Percentiles rank a stretch among this genome's conserved stretches.
phyloP scores from a whole-genome alignment of 306 rosid genomes.

The Quercus alba region DNA sequence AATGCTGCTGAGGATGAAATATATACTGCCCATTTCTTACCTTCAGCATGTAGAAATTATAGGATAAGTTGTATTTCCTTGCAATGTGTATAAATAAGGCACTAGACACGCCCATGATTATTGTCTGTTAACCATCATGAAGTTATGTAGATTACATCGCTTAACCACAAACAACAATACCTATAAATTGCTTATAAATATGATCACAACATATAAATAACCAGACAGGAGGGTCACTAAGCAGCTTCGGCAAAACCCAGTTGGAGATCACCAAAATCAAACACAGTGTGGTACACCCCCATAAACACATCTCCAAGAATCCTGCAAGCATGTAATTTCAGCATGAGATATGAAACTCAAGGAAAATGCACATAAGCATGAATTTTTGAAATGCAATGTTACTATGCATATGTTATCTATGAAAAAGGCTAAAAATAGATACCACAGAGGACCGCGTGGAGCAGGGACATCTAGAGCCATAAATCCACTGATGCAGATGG shows the following conservation, averaged over 20 bases:
- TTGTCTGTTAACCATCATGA: background rate
- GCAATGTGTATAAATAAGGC: background rate
- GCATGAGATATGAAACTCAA: background rate
- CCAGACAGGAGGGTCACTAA: slow-evolving; percentile 14
- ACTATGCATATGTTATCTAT: slow-evolving; percentile 6
- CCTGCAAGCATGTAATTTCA: slow-evolving; percentile 46
- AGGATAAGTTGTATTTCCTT: background rate
- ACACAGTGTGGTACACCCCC: slow-evolving; percentile 82
- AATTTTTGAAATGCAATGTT: background rate
- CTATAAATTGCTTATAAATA: background rate
- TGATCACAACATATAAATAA: background rate
- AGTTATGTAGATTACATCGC: background rate
- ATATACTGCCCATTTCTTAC: too few species aligned
- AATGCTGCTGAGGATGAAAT: too few species aligned
- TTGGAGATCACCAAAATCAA: slow-evolving; percentile 63
- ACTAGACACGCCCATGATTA: background rate
- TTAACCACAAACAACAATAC: background rate
- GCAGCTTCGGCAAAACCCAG: slow-evolving; percentile 75
- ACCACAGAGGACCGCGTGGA: slow-evolving; percentile 84
- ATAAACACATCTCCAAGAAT: slow-evolving; percentile 86
- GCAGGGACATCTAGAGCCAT: slow-evolving; percentile 71
- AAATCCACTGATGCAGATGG: slow-evolving; percentile 79
- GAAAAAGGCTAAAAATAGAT: slow-evolving; percentile 3
- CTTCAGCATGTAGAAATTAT: background rate
- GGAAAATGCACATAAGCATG: background rate